A percentile compares a stretch with the other conserved stretches of the same genome.
phyloP scores from a whole-genome alignment of 192 early-diverging fungal genomes.

The Diversispora epigaea region DNA sequence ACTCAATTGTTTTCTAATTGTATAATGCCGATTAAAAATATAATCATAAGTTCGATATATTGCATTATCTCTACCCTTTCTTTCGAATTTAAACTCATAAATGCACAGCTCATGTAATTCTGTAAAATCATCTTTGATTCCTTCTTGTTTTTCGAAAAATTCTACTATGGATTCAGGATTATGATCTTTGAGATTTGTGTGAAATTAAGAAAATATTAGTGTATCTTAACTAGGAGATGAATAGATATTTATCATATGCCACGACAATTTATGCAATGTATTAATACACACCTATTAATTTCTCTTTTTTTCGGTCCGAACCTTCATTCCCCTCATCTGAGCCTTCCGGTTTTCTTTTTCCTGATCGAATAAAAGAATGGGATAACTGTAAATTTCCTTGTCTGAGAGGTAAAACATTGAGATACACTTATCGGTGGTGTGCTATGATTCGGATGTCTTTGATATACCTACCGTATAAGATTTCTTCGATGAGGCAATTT shows the following conservation, averaged over 20 bases:
- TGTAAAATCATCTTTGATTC: neutral
- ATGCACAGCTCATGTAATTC: neutral
- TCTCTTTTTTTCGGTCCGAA: too few relatives aligned
- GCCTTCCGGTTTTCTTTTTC: too few relatives aligned
- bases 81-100: neutral
- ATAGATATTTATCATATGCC: neutral
- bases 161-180: neutral
- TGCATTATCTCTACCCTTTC: neutral
- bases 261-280: too few relatives aligned
- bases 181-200: neutral
- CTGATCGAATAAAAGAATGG: too few relatives aligned
- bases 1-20: neutral
- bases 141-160: neutral
- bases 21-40: neutral
- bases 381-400: too few relatives aligned
- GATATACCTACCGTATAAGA: too few relatives aligned
- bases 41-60: neutral
- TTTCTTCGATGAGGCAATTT: too few relatives aligned
- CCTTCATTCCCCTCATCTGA: too few relatives aligned
- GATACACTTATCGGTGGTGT: too few relatives aligned
- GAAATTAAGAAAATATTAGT: conserved; percentile 2
- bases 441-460: too few relatives aligned
- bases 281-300: too few relatives aligned
- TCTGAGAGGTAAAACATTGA: too few relatives aligned
- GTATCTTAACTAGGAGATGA: neutral